phyloP scores from a whole-genome alignment of 495 filamentous ascomycete species.

The Letharia lupina region DNA sequence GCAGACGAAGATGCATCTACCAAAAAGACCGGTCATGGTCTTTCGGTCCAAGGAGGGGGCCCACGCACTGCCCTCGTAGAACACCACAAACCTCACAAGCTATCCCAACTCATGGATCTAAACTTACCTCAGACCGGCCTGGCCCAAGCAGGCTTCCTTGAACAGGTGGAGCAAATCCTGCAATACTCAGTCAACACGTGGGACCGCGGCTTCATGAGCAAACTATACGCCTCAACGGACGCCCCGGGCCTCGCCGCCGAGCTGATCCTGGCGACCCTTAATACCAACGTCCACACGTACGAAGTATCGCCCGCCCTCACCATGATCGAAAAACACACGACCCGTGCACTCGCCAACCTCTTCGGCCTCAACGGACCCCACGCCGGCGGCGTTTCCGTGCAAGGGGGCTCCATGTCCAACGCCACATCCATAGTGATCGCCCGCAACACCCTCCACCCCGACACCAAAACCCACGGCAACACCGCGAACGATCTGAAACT shows the following conservation, averaged over 20 bases:
- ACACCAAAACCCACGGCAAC: constrained; percentile 65
- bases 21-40: constrained; percentile 46
- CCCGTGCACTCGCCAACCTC: constrained; percentile 57
- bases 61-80: constrained; percentile 59
- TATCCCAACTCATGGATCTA: constrained; percentile 56
- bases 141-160: constrained; percentile 78
- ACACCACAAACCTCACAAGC: constrained; percentile 58
- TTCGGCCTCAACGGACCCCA: constrained; percentile 67
- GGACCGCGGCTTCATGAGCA: constrained; percentile 82
- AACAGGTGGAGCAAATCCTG: constrained; percentile 82
- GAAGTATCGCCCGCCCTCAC: constrained; percentile 84
- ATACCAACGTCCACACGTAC: constrained; percentile 70
- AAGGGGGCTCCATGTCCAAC: constrained; percentile 80
- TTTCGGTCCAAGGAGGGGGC: constrained; percentile 36
- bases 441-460: constrained; percentile 73
- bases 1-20: constrained; percentile 57
- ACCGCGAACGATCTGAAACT: constrained; percentile 42
- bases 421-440: constrained; percentile 82
- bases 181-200: constrained; percentile 89
- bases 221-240: constrained; percentile 73
- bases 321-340: constrained; percentile 73
- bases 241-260: constrained; percentile 67
- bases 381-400: constrained; percentile 79
- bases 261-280: constrained; percentile 43
- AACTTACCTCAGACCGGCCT: constrained; percentile 55